A percentile compares a stretch with the other conserved stretches of the same genome.
Evolutionary conservation across 163 green algal genomes (phyloP).

Genomic region (Prototheca wickerhamii): DNA sequence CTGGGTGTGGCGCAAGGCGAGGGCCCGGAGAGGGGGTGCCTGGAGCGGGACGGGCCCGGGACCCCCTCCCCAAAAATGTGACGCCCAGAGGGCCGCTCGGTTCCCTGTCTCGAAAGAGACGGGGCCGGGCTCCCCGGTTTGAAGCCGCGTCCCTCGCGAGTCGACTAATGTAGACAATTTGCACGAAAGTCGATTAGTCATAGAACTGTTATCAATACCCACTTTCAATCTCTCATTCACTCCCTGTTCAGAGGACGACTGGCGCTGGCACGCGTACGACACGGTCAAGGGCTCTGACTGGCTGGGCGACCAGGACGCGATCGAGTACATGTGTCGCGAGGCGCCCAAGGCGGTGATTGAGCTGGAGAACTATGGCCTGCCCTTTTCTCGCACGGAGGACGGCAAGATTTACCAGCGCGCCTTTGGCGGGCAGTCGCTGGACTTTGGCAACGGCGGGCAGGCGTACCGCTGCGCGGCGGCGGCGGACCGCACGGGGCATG

Average conservation of each 20-base stretch:
- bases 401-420: slow-evolving; percentile 98
- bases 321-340: slow-evolving; percentile 82
- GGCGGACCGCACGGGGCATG: slow-evolving; percentile 93
- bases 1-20: background rate
- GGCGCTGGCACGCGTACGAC: slow-evolving; percentile 99
- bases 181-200: too few species aligned
- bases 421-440: slow-evolving; percentile 92
- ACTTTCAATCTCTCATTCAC: background rate
- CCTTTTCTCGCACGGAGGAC: slow-evolving; percentile 95
- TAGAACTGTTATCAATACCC: background rate
- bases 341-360: slow-evolving; percentile 93
- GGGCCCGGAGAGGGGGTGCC: too few species aligned
- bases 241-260: slow-evolving; percentile 75
- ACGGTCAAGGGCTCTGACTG: slow-evolving; percentile 98
- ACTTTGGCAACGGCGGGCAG: slow-evolving; percentile 88
- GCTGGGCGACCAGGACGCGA: slow-evolving; percentile 93
- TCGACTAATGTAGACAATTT: too few species aligned
- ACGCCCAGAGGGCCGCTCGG: too few species aligned
- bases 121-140: too few species aligned
- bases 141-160: too few species aligned
- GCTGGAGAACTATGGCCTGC: slow-evolving; percentile 97
- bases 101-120: too few species aligned
- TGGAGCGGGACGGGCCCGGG: too few species aligned
- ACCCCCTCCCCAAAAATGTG: too few species aligned
- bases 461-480: slow-evolving; percentile 83